Conservation (phyloP, 257 asterid species). For the Nicotiana obtusifolia region DNA sequence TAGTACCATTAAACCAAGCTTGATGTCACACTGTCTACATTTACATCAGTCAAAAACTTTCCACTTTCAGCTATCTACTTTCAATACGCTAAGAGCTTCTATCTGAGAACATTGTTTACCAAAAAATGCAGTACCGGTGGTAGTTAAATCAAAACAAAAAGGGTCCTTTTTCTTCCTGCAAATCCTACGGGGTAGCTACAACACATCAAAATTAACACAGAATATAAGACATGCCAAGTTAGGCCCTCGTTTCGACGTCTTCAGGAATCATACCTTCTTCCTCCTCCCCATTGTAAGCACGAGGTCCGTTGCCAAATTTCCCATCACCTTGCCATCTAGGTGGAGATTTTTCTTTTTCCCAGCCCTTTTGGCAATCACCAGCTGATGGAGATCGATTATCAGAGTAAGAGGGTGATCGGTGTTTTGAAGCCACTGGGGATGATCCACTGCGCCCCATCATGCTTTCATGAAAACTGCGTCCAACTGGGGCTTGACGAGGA, state of each 20-base stretch:
- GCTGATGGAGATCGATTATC: neutral
- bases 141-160: neutral
- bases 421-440: conserved; percentile 10
- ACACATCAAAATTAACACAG: neutral
- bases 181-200: neutral
- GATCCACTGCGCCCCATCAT: conserved; percentile 36
- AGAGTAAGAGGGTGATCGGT: conserved; percentile 11
- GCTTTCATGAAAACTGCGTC: conserved; percentile 47
- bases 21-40: neutral
- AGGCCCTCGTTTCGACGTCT: neutral
- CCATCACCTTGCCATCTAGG: conserved; percentile 4
- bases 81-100: neutral
- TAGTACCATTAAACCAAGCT: neutral
- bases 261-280: conserved; percentile 30
- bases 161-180: neutral
- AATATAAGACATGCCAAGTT: neutral
- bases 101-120: neutral
- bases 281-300: conserved; percentile 11
- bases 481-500: conserved; percentile 14
- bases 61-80: conserved; percentile 8
- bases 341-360: conserved; percentile 24
- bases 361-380: neutral
- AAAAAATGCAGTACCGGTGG: neutral
- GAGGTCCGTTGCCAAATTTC: neutral
- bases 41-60: neutral